phyloP scores from a whole-genome alignment of 2,329 filamentous ascomycete species.

The Chalaropsis ovoidea region DNA sequence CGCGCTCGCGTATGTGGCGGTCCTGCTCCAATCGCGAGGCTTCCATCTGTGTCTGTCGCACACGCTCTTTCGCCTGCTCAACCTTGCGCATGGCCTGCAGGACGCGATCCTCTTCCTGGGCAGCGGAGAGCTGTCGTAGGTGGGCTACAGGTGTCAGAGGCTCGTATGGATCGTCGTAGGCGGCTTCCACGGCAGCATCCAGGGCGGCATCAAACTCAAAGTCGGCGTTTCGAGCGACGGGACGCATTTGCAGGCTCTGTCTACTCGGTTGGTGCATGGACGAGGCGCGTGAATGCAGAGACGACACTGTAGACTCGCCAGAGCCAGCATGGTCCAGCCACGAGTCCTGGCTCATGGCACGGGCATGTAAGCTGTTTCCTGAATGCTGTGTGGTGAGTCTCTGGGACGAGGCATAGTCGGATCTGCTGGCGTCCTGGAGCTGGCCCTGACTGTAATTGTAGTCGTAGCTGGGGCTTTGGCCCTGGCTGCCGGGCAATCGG shows the following conservation, averaged over 20 bases:
- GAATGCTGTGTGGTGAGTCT: constrained; percentile 18
- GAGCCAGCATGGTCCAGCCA: constrained; percentile 95
- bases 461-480: constrained; percentile 31
- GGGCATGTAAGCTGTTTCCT: constrained; percentile 34
- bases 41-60: constrained; percentile 64
- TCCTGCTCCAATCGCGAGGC: constrained; percentile 45
- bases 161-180: constrained; percentile 86
- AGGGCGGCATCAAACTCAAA: constrained; percentile 89
- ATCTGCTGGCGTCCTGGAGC: constrained; percentile 27
- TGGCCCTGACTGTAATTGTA: constrained; percentile 26
- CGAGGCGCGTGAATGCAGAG: constrained; percentile 69
- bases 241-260: constrained; percentile 40
- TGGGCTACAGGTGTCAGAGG: constrained; percentile 44
- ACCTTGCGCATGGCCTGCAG: constrained; percentile 49
- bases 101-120: constrained; percentile 35
- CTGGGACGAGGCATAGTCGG: not conserved
- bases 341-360: constrained; percentile 64
- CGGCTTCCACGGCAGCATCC: constrained; percentile 90
- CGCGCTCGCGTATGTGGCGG: constrained; percentile 33
- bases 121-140: constrained; percentile 36
- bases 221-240: constrained; percentile 62
- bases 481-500: constrained; percentile 39
- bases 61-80: constrained; percentile 64
- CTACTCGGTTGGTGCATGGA: constrained; percentile 45
- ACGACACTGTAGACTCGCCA: constrained; percentile 66